Percentiles rank a stretch among this genome's conserved stretches.
phyloP scores from a whole-genome alignment of 352 stramenopile genomes.

The Discostella stelligera region DNA sequence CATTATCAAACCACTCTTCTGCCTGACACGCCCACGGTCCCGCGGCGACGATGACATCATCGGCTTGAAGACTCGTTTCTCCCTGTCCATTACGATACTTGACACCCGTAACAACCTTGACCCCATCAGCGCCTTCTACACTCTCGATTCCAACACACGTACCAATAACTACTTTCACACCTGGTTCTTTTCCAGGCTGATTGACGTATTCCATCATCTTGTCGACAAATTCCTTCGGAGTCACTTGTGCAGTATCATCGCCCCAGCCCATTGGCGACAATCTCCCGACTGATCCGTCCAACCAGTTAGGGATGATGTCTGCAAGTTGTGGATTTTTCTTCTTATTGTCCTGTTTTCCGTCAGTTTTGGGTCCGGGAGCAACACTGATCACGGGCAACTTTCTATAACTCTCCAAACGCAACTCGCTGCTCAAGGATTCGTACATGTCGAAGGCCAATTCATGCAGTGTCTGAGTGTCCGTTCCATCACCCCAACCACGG shows the following conservation, averaged over 20 bases:
- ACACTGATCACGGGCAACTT: constrained; percentile 85
- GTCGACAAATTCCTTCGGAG: constrained; percentile 78
- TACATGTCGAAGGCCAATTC: constrained; percentile 86
- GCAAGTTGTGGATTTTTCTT: constrained; percentile 41
- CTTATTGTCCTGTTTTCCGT: constrained; percentile 29
- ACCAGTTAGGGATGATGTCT: constrained; percentile 66
- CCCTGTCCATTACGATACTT: constrained; percentile 34
- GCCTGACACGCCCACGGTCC: constrained; percentile 85
- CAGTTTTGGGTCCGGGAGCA: constrained; percentile 36
- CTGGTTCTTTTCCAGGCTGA: constrained; percentile 13
- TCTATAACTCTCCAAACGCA: constrained; percentile 79
- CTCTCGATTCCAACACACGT: constrained; percentile 67
- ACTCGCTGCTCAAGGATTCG: constrained; percentile 69
- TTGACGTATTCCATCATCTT: constrained; percentile 68
- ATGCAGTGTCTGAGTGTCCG: constrained; percentile 77
- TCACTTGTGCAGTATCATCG: constrained; percentile 83
- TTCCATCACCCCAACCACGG: constrained; percentile 80
- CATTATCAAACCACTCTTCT: constrained; percentile 82
- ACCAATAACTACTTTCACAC: constrained; percentile 63
- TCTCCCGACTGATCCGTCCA: constrained; percentile 67
- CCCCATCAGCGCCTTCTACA: constrained; percentile 26
- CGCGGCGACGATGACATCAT: constrained; percentile 81
- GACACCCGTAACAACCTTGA: constrained; percentile 52
- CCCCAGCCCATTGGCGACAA: constrained; percentile 64
- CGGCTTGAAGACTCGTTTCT: constrained; percentile 43